Percentiles rank a stretch among this genome's conserved stretches.
Evolutionary conservation across 352 stramenopile genomes (phyloP).

Genomic region (Pythium vanterpoolii): DNA sequence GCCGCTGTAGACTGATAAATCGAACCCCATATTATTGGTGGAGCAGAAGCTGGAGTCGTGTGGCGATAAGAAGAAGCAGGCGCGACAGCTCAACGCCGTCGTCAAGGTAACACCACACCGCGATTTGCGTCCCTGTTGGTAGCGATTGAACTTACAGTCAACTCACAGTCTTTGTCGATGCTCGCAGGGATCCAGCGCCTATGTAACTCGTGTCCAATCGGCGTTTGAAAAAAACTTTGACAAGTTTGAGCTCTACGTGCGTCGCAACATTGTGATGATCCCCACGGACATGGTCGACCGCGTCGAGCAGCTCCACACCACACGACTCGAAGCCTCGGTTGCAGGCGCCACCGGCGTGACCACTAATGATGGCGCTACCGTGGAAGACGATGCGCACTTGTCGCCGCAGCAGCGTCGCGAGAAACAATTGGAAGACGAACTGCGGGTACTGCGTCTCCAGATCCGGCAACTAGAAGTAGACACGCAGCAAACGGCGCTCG

Average conservation of each 20-base stretch:
- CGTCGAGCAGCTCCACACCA: slow-evolving; percentile 36
- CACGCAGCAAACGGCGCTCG: slow-evolving; percentile 40
- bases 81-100: slow-evolving; percentile 54
- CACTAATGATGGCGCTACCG: not conserved
- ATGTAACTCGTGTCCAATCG: slow-evolving; percentile 55
- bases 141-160: not conserved
- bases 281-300: slow-evolving; percentile 39
- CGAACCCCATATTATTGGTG: not conserved
- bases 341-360: not conserved
- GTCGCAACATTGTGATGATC: slow-evolving; percentile 69
- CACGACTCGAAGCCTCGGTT: slow-evolving; percentile 18
- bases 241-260: slow-evolving; percentile 80
- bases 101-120: slow-evolving; percentile 35
- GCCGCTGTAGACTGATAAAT: not conserved
- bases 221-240: slow-evolving; percentile 82
- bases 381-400: slow-evolving; percentile 27
- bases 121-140: not conserved
- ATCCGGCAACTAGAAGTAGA: slow-evolving; percentile 24
- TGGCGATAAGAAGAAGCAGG: slow-evolving; percentile 61
- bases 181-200: slow-evolving; percentile 45
- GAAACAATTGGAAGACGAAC: slow-evolving; percentile 30
- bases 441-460: slow-evolving; percentile 37
- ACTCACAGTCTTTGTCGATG: not conserved
- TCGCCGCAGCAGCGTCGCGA: slow-evolving; percentile 45
- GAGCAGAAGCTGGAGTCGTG: slow-evolving; percentile 31